Conservation (phyloP, 2,329 filamentous ascomycete species). For the Fusarium citri region DNA sequence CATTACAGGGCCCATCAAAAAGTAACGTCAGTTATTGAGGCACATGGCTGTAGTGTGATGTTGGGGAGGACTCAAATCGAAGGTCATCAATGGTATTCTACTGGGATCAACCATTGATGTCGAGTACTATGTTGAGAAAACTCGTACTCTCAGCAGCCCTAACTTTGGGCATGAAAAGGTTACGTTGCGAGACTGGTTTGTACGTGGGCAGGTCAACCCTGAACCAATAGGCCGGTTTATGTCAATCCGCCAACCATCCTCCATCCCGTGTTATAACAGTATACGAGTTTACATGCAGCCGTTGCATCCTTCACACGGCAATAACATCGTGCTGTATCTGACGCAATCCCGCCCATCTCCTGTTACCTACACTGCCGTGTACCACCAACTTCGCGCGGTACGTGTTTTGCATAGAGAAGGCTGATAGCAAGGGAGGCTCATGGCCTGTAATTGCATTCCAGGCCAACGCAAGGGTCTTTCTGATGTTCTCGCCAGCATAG, state of each 20-base stretch:
- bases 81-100: not conserved
- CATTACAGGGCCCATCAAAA: not conserved
- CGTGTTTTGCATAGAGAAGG: not conserved
- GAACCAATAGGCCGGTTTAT: not conserved
- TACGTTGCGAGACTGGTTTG: not conserved
- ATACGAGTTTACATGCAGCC: constrained; percentile 6
- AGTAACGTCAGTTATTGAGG: not conserved
- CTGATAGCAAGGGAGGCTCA: constrained; percentile 4
- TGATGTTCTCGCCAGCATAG: not conserved
- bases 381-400: not conserved
- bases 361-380: not conserved
- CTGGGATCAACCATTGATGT: not conserved
- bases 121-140: not conserved
- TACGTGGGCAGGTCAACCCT: not conserved
- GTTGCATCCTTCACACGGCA: not conserved
- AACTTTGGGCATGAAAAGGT: not conserved
- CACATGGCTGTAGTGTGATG: not conserved
- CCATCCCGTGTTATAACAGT: not conserved
- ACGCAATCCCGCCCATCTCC: not conserved
- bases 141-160: not conserved
- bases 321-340: not conserved
- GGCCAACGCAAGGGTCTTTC: not conserved
- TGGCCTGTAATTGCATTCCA: constrained; percentile 15
- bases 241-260: not conserved
- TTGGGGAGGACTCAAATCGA: not conserved